Evolutionary conservation across 495 filamentous ascomycete genomes (phyloP), one percentile per base, ranked within the genome.

Genomic region (Lasiosphaeria miniovina): DNA sequence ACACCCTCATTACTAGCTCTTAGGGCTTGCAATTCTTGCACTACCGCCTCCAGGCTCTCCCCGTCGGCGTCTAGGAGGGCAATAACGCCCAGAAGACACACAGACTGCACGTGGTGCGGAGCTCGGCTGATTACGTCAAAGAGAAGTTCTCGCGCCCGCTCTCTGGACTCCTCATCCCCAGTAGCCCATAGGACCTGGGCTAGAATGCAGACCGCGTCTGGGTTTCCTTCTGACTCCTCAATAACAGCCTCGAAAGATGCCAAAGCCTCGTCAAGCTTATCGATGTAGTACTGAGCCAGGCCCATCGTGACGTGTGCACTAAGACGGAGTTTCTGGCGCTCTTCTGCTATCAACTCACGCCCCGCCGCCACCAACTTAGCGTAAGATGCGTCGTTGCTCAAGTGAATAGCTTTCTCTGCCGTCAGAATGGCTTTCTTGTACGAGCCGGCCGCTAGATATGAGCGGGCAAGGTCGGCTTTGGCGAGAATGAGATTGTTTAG

Each of bases 181-280:
- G 89, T 93, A 3, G 90, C 91, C 92, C 93, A 98, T 6, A 98
- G 80, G 3, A 97, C 86, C 68, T 98, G 89, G 3, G 92, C 88
- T 8, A 98, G 80, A 14, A 96, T 80, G 67, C 92, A 96, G 14
- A 93, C 86, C 4, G 93, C 88, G 70, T 98, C 90, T 3, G 93
- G 90, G 55, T 90, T 84, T 46, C 83, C 82, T 46, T 84, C 70
- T 4, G 89, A 89, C 74, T 96, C 93, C 49, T 86, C 80, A 7
- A 98, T 79, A 4, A 93, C 93, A 11, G 84, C 77, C 56, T 89
- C 85, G 75, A 98, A 96, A 79, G 87, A 89, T 24, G 83, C 77
- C 12, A 96, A 84, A 4, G 90, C 88, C 17, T 79, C 75, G 48
- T 86, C 80, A 65, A 87, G 81, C 3, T 84, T 74, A 35, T 81